Percentiles rank a stretch among this genome's conserved stretches.
Conservation (phyloP, 345 rosid species). For the Rhizophora apiculata region DNA sequence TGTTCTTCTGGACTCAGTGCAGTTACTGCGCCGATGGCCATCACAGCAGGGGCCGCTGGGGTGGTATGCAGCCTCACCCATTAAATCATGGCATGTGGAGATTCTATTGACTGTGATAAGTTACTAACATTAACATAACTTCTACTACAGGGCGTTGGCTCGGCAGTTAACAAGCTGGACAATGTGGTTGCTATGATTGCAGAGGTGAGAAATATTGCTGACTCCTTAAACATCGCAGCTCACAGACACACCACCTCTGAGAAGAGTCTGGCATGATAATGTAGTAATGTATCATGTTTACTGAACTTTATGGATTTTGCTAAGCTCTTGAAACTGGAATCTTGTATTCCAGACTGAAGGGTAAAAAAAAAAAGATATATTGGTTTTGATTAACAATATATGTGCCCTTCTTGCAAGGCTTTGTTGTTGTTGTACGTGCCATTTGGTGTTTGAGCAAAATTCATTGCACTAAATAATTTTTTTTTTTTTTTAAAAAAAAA, state of each 20-base stretch:
- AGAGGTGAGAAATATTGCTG: slow-evolving; percentile 49
- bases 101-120: not conserved
- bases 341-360: too few species aligned
- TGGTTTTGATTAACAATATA: too few species aligned
- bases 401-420: too few species aligned
- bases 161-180: slow-evolving; percentile 59
- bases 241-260: not conserved
- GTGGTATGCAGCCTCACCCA: slow-evolving; percentile 40
- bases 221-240: slow-evolving; percentile 32
- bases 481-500: too few species aligned
- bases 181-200: slow-evolving; percentile 62
- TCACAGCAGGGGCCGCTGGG: slow-evolving; percentile 58
- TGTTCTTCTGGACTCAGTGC: slow-evolving; percentile 63
- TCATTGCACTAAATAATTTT: too few species aligned
- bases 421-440: too few species aligned
- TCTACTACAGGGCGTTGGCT: slow-evolving; percentile 48
- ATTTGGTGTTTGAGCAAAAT: too few species aligned
- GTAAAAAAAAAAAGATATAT: too few species aligned
- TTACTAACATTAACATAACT: not conserved
- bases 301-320: not conserved
- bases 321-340: too few species aligned
- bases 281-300: not conserved
- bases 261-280: slow-evolving; percentile 18
- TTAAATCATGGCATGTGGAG: not conserved
- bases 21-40: slow-evolving; percentile 71